Conservation (phyloP, 768 basidiomycete species). For the Phaeolepiota aurea region DNA sequence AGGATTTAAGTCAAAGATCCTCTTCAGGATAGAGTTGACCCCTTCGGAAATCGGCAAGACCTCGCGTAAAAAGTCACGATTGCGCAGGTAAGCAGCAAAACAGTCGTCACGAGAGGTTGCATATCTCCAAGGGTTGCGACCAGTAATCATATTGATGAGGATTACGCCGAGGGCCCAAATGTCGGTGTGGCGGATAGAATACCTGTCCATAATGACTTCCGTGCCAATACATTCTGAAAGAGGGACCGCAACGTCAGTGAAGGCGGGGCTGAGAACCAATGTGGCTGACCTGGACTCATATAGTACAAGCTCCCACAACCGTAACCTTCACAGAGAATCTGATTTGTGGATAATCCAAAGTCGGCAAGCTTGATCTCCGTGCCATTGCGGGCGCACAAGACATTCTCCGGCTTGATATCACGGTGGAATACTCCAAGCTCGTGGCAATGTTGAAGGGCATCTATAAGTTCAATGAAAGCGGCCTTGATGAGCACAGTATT, state of each 20-base stretch:
- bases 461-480: conserved; percentile 72
- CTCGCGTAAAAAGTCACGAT: conserved; percentile 54
- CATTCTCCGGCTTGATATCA: conserved; percentile 83
- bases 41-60: conserved; percentile 68
- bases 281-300: conserved; percentile 59
- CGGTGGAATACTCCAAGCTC: conserved; percentile 68
- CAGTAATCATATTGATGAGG: conserved; percentile 74
- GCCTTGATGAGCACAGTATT: conserved; percentile 55
- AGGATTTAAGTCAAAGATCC: conserved; percentile 66
- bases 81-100: conserved; percentile 54
- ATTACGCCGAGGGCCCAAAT: conserved; percentile 76
- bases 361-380: conserved; percentile 56
- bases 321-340: conserved; percentile 35
- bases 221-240: conserved; percentile 46
- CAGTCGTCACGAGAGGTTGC: conserved; percentile 60
- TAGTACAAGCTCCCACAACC: conserved; percentile 56
- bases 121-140: conserved; percentile 70
- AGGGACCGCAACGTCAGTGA: no score
- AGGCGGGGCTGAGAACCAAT: background rate
- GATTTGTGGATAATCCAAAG: conserved; percentile 63
- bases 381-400: conserved; percentile 51
- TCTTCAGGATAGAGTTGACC: conserved; percentile 59
- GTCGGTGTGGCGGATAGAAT: conserved; percentile 59
- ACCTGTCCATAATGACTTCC: conserved; percentile 31
- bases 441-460: conserved; percentile 74